Percentiles rank a stretch among this genome's conserved stretches.
phyloP scores from a whole-genome alignment of 1,284 basidiomycete genomes.

The Schizophyllum commune region DNA sequence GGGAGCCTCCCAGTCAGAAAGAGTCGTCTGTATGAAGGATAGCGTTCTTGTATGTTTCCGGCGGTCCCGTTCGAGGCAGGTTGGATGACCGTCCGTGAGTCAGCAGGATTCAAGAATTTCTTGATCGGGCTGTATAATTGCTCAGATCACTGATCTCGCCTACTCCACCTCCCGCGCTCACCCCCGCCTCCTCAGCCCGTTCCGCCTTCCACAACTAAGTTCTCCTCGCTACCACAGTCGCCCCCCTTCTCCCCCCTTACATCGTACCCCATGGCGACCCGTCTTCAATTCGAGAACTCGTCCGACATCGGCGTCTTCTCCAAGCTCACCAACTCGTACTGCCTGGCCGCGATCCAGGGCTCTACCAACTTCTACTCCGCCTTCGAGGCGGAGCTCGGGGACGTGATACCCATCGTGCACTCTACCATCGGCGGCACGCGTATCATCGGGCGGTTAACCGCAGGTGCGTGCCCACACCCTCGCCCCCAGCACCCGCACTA shows the following conservation, averaged over 20 bases:
- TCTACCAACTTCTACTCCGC: slow-evolving; percentile 98
- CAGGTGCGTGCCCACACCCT: slow-evolving; percentile 45
- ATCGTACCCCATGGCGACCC: slow-evolving; percentile 7
- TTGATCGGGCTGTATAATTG: neutral
- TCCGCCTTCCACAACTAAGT: neutral
- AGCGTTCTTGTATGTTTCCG: neutral
- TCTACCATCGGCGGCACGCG: slow-evolving; percentile 94
- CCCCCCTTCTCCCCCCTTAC: neutral
- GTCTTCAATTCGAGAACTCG: slow-evolving; percentile 91
- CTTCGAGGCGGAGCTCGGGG: slow-evolving; percentile 91
- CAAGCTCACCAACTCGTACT: slow-evolving; percentile 95
- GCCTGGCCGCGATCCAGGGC: slow-evolving; percentile 87
- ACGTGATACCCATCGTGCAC: slow-evolving; percentile 95
- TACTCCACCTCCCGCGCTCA: neutral
- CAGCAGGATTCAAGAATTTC: neutral
- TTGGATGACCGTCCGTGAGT: neutral
- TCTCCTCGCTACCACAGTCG: neutral
- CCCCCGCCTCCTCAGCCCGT: too few species aligned
- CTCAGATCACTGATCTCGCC: neutral
- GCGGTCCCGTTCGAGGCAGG: neutral
- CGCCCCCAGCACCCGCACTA: neutral
- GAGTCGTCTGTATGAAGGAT: neutral
- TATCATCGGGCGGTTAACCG: slow-evolving; percentile 89
- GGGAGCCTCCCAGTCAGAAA: neutral
- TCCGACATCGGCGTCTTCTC: slow-evolving; percentile 94